These are phyloP conservation scores for Moricandia arvensis DNA, from an alignment of 345 rosid species.

Conservation along the genomic window DNA sequence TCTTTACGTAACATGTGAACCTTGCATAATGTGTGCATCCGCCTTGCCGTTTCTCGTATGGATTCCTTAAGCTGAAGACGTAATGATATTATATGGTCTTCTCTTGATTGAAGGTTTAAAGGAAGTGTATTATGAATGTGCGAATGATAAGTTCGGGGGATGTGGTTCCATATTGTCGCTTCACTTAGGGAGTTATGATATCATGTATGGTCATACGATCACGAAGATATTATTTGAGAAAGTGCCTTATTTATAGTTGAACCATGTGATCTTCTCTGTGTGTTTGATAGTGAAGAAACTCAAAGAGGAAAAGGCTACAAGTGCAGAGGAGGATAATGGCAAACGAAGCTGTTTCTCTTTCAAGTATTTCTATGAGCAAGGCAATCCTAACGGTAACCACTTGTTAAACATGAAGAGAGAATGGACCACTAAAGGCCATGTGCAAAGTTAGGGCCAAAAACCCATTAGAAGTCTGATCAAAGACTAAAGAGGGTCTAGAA, in stretches of 20 bases:
- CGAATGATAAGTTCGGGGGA: slow-evolving; percentile 87
- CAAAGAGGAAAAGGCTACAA: too few species aligned
- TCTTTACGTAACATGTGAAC: slow-evolving; percentile 87
- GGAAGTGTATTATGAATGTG: slow-evolving; percentile 74
- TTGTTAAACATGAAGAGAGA: too few species aligned
- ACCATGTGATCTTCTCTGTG: slow-evolving; percentile 1
- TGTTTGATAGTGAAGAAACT: too few species aligned
- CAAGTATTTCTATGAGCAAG: too few species aligned
- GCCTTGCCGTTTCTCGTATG: slow-evolving; percentile 74
- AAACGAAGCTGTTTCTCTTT: too few species aligned
- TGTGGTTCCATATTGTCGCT: slow-evolving; percentile 75
- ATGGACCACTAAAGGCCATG: too few species aligned
- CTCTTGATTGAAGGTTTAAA: slow-evolving; percentile 44
- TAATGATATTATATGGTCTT: neutral
- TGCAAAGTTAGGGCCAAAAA: too few species aligned
- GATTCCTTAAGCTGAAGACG: neutral
- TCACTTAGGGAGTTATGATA: slow-evolving; percentile 45
- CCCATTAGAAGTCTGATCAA: too few species aligned
- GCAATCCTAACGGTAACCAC: too few species aligned
- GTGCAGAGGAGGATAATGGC: too few species aligned
- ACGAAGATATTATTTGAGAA: neutral
- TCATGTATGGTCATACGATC: slow-evolving; percentile 30
- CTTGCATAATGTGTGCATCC: slow-evolving; percentile 91
- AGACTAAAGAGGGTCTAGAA: too few species aligned
- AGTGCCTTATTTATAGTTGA: neutral